Evolutionary conservation across 176 grass and related monocot species (phyloP).

Genomic region (Juncus effusus): DNA sequence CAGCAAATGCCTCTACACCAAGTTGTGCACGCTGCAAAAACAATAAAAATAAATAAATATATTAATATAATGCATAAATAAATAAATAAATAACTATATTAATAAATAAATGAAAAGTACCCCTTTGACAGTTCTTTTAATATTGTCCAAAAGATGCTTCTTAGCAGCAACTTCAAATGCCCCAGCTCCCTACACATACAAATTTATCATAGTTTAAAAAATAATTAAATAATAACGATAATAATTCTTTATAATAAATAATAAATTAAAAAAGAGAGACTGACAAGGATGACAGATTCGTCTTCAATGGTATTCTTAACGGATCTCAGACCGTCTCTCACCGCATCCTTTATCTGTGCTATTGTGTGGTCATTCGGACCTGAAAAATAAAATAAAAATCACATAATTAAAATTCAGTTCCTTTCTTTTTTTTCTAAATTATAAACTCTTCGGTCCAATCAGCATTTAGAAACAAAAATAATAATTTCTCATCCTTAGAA

Average conservation of each 20-base stretch:
- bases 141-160: constrained; percentile 80
- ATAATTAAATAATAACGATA: constrained; percentile 1
- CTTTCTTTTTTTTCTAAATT: background rate
- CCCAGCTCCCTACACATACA: constrained; percentile 61
- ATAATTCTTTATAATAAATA: constrained; percentile 2
- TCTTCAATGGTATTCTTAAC: constrained; percentile 96
- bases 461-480: background rate
- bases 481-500: background rate
- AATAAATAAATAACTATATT: too few species aligned
- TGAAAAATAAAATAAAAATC: constrained; percentile 25
- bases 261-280: constrained; percentile 30
- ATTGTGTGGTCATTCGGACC: constrained; percentile 99
- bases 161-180: constrained; percentile 96
- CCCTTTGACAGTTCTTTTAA: constrained; percentile 95
- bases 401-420: constrained; percentile 1
- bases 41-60: background rate
- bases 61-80: too few species aligned
- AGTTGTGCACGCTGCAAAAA: constrained; percentile 77
- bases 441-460: background rate
- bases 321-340: constrained; percentile 84
- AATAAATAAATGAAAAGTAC: constrained; percentile 27
- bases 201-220: background rate
- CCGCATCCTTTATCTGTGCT: constrained; percentile 96
- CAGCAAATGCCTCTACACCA: constrained; percentile 91
- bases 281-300: constrained; percentile 85